phyloP scores from a whole-genome alignment of 805 yeast genomes.

The Candida maesae region DNA sequence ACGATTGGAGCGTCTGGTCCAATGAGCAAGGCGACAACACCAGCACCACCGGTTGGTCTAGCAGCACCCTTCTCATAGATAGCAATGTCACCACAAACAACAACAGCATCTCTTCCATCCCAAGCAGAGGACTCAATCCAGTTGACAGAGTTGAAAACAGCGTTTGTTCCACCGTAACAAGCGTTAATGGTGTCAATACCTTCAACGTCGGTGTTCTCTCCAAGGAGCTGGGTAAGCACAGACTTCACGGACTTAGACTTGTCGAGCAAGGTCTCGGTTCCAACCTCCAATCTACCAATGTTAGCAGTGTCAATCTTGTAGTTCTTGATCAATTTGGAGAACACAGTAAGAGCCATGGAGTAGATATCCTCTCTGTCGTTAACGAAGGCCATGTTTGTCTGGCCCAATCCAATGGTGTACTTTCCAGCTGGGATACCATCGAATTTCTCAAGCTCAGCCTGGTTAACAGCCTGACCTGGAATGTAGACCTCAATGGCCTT shows the following conservation, averaged over 20 bases:
- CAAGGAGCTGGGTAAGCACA: slow-evolving; percentile 90
- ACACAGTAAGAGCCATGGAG: slow-evolving; percentile 89
- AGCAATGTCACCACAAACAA: slow-evolving; percentile 97
- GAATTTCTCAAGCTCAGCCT: slow-evolving; percentile 76
- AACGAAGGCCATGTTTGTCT: slow-evolving; percentile 96
- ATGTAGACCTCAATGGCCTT: slow-evolving; percentile 92
- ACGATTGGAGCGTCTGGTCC: slow-evolving; percentile 98
- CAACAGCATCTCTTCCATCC: slow-evolving; percentile 98
- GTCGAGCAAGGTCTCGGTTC: slow-evolving; percentile 95
- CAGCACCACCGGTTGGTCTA: slow-evolving; percentile 99
- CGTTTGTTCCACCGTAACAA: slow-evolving; percentile 97
- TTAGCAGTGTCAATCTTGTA: slow-evolving; percentile 75
- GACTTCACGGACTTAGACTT: slow-evolving; percentile 96
- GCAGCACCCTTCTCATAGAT: slow-evolving; percentile 96
- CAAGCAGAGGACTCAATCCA: slow-evolving; percentile 95
- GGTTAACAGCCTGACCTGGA: slow-evolving; percentile 83
- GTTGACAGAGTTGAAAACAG: slow-evolving; percentile 87
- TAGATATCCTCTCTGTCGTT: slow-evolving; percentile 97
- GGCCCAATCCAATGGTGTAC: slow-evolving; percentile 98
- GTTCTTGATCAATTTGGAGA: slow-evolving; percentile 70
- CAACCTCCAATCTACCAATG: slow-evolving; percentile 95
- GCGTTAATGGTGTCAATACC: slow-evolving; percentile 97
- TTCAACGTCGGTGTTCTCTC: slow-evolving; percentile 85
- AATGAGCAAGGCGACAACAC: slow-evolving; percentile 88
- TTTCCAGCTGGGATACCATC: slow-evolving; percentile 92